Conservation (phyloP, 257 asterid species). For the Anisodus acutangulus region DNA sequence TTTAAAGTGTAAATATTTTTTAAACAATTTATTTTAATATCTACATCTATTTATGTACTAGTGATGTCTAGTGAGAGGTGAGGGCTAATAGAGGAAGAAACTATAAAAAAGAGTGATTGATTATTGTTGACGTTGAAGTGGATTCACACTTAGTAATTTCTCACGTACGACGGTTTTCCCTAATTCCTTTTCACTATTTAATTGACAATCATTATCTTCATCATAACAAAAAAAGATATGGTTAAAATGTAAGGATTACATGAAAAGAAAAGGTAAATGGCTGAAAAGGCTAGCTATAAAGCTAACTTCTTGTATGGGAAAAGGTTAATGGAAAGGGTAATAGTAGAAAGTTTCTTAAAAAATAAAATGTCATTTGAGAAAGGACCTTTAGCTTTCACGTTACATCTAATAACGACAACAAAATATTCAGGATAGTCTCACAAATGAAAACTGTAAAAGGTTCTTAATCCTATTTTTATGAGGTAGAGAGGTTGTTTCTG, state of each 20-base stretch:
- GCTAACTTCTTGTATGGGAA: not conserved
- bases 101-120: not conserved
- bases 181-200: not conserved
- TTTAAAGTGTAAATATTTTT: too few relatives aligned
- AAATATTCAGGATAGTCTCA: too few relatives aligned
- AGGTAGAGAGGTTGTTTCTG: too few relatives aligned
- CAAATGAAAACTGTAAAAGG: too few relatives aligned
- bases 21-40: not conserved
- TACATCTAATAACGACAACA: too few relatives aligned
- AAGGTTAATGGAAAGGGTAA: constrained; percentile 38
- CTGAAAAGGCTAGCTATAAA: not conserved
- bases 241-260: constrained; percentile 24
- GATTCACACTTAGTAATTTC: constrained; percentile 14
- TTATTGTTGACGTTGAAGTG: not conserved
- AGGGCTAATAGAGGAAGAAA: not conserved
- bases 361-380: not conserved
- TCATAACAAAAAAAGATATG: constrained; percentile 20
- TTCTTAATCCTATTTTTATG: too few relatives aligned
- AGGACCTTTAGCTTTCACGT: constrained; percentile 32
- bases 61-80: not conserved
- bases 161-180: not conserved
- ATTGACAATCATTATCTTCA: constrained; percentile 20
- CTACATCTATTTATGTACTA: not conserved
- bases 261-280: constrained; percentile 32
- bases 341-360: not conserved